phyloP scores from a whole-genome alignment of 768 basidiomycete species.

The Leccinum disarticulatum region DNA sequence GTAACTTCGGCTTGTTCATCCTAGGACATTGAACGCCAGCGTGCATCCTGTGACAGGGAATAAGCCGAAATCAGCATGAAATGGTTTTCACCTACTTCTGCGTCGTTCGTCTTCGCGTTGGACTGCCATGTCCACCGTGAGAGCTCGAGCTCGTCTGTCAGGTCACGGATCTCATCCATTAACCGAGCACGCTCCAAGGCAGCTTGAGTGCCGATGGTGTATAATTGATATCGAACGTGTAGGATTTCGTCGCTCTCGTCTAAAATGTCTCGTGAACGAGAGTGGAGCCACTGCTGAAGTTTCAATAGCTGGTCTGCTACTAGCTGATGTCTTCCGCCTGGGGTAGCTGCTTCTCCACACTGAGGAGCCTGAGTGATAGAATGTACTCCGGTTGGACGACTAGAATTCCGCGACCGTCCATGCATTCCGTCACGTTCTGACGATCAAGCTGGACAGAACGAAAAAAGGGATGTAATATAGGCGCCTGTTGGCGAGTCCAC shows the following conservation, averaged over 20 bases:
- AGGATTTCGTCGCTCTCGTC: slow-evolving; percentile 38
- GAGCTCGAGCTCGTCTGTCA: slow-evolving; percentile 49
- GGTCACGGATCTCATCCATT: slow-evolving; percentile 52
- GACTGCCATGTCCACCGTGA: slow-evolving; percentile 30
- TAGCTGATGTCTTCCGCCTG: slow-evolving; percentile 10
- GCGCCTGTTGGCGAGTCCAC: slow-evolving; percentile 23
- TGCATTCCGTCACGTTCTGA: slow-evolving; percentile 32
- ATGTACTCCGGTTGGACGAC: slow-evolving; percentile 36
- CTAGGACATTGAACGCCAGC: slow-evolving; percentile 32
- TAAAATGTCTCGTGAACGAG: slow-evolving; percentile 3
- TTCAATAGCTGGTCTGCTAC: slow-evolving; percentile 22
- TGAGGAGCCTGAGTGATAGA: background rate
- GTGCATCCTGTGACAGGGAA: slow-evolving; percentile 18
- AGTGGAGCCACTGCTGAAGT: slow-evolving; percentile 21
- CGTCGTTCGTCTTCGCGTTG: slow-evolving; percentile 26
- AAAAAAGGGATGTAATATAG: slow-evolving; percentile 36
- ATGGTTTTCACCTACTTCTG: slow-evolving; percentile 15
- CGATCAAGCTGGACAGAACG: slow-evolving; percentile 18
- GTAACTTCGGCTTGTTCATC: slow-evolving; percentile 33
- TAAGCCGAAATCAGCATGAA: slow-evolving; percentile 1
- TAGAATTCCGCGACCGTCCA: slow-evolving; percentile 38
- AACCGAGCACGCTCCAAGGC: slow-evolving; percentile 52
- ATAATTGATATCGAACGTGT: slow-evolving; percentile 47
- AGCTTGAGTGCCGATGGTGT: slow-evolving; percentile 42
- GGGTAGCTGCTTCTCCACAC: slow-evolving; percentile 13